phyloP scores from a whole-genome alignment of 306 rosid species.

The Hippophae gyantsensis region DNA sequence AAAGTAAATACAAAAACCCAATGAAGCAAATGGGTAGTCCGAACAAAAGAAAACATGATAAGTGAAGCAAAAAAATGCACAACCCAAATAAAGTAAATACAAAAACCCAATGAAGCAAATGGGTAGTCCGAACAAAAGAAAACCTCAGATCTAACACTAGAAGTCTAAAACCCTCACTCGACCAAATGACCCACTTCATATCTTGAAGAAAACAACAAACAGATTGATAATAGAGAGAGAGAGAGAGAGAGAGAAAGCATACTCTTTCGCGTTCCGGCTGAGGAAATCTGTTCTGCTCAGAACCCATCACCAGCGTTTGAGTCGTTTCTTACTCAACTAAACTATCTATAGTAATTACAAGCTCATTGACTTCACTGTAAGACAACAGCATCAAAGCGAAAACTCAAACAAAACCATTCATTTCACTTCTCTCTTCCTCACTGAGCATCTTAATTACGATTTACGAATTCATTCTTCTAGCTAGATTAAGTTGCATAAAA shows the following conservation, averaged over 20 bases:
- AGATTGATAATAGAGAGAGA: background rate
- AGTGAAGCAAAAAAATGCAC: background rate
- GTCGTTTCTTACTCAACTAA: background rate
- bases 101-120: conserved; percentile 8
- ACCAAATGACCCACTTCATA: background rate
- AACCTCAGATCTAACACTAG: conserved; percentile 50
- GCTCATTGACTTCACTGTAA: too few relatives aligned
- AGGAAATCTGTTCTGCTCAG: conserved; percentile 89
- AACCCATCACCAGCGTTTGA: conserved; percentile 49
- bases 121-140: conserved; percentile 12
- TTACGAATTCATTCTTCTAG: background rate
- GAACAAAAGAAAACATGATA: background rate
- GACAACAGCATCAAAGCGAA: too few relatives aligned
- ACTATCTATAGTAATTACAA: background rate
- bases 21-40: conserved; percentile 13
- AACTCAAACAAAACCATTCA: background rate
- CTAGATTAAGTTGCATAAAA: too few relatives aligned
- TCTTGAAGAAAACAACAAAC: background rate
- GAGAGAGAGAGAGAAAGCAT: conserved; percentile 17
- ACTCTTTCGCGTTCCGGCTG: conserved; percentile 65
- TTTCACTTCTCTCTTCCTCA: background rate
- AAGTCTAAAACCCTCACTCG: background rate
- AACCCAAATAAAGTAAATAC: background rate
- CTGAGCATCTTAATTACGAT: background rate
- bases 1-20: conserved; percentile 6